These are phyloP conservation scores for Sambucus nigra DNA, from an alignment of 129 eudicot species.

Conservation along the genomic window DNA sequence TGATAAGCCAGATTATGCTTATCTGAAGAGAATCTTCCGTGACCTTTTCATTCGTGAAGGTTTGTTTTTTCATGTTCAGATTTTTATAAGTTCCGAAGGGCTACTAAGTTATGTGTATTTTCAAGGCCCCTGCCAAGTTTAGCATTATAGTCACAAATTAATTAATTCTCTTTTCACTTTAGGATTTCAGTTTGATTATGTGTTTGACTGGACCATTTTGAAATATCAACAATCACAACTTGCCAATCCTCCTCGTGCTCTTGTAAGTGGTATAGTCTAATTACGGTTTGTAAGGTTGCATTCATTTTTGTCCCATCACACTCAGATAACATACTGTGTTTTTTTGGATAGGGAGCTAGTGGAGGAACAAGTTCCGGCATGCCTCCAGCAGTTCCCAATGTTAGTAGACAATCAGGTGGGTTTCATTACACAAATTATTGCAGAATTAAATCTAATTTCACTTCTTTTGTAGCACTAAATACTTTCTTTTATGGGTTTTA, in stretches of 20 bases:
- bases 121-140: neutral
- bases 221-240: conserved; percentile 97
- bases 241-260: conserved; percentile 88
- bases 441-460: neutral
- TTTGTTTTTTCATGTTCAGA: neutral
- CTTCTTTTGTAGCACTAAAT: neutral
- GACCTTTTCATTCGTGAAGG: conserved; percentile 99
- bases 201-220: conserved; percentile 96
- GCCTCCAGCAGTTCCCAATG: conserved; percentile 55
- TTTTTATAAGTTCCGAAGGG: neutral
- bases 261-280: conserved; percentile 37
- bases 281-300: neutral
- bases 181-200: conserved; percentile 97
- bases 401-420: conserved; percentile 52
- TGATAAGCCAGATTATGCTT: conserved; percentile 95
- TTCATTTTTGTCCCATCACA: neutral
- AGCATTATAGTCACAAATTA: neutral
- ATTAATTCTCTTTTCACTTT: conserved; percentile 4
- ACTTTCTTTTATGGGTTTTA: neutral
- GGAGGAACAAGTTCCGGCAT: conserved; percentile 91
- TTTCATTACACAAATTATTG: neutral
- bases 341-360: conserved; percentile 51
- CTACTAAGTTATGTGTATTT: neutral
- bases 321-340: conserved; percentile 5
- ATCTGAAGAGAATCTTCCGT: conserved; percentile 87